phyloP scores from a whole-genome alignment of 176 grass and related monocot genomes.

The Cenchrus americanus region DNA sequence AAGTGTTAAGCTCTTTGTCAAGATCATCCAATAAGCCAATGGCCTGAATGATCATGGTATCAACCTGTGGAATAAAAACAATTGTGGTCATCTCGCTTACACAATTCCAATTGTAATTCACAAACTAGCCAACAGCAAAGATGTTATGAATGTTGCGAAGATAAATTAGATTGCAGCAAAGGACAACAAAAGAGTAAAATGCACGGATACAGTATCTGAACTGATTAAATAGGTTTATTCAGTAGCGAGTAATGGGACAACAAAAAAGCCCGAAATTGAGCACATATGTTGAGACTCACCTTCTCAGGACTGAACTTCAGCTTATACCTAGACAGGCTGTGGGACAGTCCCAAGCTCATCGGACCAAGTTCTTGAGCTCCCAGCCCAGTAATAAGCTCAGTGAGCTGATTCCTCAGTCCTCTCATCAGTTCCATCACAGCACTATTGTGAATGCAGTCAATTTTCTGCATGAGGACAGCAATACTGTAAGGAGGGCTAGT shows the following conservation, averaged over 20 bases:
- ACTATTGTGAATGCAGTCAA: constrained; percentile 82
- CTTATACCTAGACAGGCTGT: constrained; percentile 94
- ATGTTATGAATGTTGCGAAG: constrained; percentile 14
- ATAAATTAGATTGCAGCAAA: background rate
- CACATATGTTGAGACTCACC: constrained; percentile 40
- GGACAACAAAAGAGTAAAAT: background rate
- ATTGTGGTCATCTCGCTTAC: background rate
- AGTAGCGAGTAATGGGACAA: background rate
- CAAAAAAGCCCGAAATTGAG: background rate
- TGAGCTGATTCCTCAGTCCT: constrained; percentile 77
- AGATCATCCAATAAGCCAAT: constrained; percentile 89
- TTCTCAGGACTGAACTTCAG: constrained; percentile 98
- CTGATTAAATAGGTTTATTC: background rate
- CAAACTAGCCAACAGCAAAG: background rate
- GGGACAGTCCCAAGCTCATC: constrained; percentile 88
- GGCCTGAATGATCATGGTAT: constrained; percentile 82
- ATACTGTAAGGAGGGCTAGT: background rate
- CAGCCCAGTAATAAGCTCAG: constrained; percentile 86
- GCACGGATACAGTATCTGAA: background rate
- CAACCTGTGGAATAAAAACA: constrained; percentile 52
- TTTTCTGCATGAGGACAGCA: constrained; percentile 62
- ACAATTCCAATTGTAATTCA: background rate
- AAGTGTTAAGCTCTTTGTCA: constrained; percentile 91
- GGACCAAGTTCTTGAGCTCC: constrained; percentile 82
- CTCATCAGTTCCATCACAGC: constrained; percentile 96